Evolutionary conservation across 2,329 filamentous ascomycete genomes (phyloP), one percentile per base, ranked within the genome.

Genomic region (Leptographium flavum): DNA sequence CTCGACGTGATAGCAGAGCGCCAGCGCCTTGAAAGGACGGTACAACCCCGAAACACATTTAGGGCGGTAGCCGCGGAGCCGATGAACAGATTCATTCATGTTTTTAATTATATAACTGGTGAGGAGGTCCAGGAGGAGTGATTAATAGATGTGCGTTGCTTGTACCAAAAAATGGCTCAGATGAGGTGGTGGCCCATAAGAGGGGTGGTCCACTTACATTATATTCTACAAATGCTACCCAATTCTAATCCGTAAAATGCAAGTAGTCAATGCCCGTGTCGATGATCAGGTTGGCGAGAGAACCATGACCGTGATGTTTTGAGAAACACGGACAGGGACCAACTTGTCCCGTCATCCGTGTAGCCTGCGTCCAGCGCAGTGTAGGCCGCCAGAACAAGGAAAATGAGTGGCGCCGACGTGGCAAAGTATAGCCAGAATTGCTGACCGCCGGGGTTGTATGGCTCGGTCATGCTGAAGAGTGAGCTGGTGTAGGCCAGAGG

Each of bases 351-450:
- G 13, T 52, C 45, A 17, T 54, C 53, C 15, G 51, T 49, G 19
- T 54, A 56, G 4, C 54, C 54, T 3, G 52, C 49, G 15, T 56
- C 54, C 30, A 55, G 46, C 22, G 50, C 47, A 14, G 49, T 54
- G 25, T 53, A 54, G 3, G 42, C 51, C 4, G 49, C 6, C 15
- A 55, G 9, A 3, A 51, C 47, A 2, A 55, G 19, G 14, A 51
- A 1, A 4, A 56, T 53, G 15, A 54, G 33, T 14, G 54, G 53
- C 27, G 48, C 33, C 4, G 48, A 50, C n/a, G 47, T 45, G n/a
- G 44, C 50, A 33, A 53, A 53, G 38, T 54, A 55, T 22, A 50
- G 38, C 52, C 50, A 52, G 38, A 56, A 55, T 14, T 44, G 4
- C 1, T 41, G 27, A 14, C 46, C 47, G 14, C 53, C 54, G 1